Conservation (phyloP, 23 red algal genomes). For the Agarophyton chilense region DNA sequence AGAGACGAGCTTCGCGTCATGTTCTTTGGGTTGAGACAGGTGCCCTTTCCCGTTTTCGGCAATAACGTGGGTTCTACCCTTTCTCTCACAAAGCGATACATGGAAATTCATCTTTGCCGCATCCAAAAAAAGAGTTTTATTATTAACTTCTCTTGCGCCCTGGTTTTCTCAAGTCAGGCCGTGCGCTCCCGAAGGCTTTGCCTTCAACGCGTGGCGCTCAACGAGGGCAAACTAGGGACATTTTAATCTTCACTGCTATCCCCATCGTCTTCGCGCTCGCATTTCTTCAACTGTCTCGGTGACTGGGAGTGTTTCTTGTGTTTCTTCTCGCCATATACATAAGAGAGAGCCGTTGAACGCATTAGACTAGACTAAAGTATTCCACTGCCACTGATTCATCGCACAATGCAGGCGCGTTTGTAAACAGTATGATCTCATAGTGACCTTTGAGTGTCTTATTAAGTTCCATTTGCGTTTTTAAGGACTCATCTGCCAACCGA, state of each 20-base stretch:
- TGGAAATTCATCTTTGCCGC: neutral
- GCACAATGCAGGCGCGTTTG: neutral
- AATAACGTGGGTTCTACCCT: neutral
- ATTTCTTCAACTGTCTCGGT: no score
- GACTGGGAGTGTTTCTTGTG: no score
- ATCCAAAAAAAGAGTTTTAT: neutral
- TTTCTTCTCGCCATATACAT: no score
- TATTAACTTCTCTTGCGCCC: neutral
- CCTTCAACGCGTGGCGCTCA: neutral
- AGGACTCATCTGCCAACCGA: neutral
- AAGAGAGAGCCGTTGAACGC: neutral
- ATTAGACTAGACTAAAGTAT: constrained; percentile 27
- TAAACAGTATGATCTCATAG: constrained; percentile 19
- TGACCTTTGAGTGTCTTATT: neutral
- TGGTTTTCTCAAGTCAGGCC: neutral
- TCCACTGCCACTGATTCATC: neutral
- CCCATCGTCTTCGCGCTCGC: no score
- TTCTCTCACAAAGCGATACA: neutral
- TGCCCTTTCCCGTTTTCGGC: neutral
- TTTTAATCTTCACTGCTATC: no score
- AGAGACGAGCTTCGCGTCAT: constrained; percentile 19
- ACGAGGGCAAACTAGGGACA: no score
- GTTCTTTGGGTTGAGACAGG: constrained; percentile 10
- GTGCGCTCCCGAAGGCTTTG: neutral
- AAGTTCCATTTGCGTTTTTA: neutral